These are phyloP conservation scores for Chrysoporthe puriensis DNA, from an alignment of 2,329 filamentous ascomycete species.

Conservation along the genomic window DNA sequence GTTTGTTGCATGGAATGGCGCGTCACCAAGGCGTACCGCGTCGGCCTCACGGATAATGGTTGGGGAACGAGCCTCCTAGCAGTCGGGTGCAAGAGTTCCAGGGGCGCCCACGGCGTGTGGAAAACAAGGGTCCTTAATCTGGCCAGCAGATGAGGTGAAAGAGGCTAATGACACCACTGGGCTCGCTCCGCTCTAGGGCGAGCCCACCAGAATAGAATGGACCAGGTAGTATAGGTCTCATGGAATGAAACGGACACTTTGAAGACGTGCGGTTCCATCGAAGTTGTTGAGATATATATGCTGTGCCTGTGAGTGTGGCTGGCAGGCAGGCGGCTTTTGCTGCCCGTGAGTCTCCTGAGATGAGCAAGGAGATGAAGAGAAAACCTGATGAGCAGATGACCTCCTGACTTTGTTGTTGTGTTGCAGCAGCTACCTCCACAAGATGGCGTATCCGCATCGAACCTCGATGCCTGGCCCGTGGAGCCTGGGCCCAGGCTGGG, in stretches of 20 bases:
- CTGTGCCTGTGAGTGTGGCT: neutral
- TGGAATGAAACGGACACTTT: conserved; percentile 17
- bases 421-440: neutral
- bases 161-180: neutral
- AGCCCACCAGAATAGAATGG: conserved; percentile 25
- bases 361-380: neutral
- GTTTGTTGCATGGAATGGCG: conserved; percentile 11
- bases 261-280: neutral
- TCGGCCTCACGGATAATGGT: neutral
- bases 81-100: conserved; percentile 9
- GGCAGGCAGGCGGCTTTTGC: neutral
- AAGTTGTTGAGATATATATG: neutral
- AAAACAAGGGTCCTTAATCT: neutral
- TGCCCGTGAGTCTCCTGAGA: neutral
- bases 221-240: conserved; percentile 17
- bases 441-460: neutral
- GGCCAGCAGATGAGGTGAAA: conserved; percentile 3
- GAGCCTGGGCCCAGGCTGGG: neutral
- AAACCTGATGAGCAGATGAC: neutral
- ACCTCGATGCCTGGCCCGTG: neutral
- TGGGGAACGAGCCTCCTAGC: neutral
- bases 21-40: conserved; percentile 8
- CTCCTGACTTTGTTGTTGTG: neutral
- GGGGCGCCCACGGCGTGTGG: neutral
- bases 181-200: conserved; percentile 13